These are phyloP conservation scores for Carex scoparia DNA, from an alignment of 176 grass and related monocot genomes.

Conservation along the genomic window DNA sequence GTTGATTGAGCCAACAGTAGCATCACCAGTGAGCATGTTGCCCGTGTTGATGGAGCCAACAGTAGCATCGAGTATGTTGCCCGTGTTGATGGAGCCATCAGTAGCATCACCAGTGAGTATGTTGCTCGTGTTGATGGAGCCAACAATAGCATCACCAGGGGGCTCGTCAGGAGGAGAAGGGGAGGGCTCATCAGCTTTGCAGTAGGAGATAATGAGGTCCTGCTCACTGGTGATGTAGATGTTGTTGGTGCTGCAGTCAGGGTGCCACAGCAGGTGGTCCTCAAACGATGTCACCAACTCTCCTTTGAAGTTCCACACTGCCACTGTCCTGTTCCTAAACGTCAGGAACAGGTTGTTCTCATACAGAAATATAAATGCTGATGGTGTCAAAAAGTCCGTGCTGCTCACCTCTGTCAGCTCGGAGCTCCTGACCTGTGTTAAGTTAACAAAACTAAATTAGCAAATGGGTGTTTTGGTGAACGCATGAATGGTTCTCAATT, in stretches of 20 bases:
- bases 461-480: neutral
- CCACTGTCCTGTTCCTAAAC: conserved; percentile 86
- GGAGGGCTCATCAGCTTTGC: conserved; percentile 58
- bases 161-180: neutral
- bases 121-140: conserved; percentile 97
- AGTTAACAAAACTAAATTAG: neutral
- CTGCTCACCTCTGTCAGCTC: conserved; percentile 79
- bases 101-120: conserved; percentile 54
- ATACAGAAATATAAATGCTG: conserved; percentile 96
- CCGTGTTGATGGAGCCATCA: conserved; percentile 92
- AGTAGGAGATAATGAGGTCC: conserved; percentile 98
- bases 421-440: conserved; percentile 71
- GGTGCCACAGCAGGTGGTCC: conserved; percentile 95
- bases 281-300: conserved; percentile 97
- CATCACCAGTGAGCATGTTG: conserved; percentile 54
- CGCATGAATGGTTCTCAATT: neutral
- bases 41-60: conserved; percentile 95
- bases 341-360: conserved; percentile 99
- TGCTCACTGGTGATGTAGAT: conserved; percentile 92
- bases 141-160: conserved; percentile 32
- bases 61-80: conserved; percentile 49
- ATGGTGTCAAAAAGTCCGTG: conserved; percentile 83
- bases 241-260: conserved; percentile 68
- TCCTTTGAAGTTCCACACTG: conserved; percentile 96
- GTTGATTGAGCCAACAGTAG: conserved; percentile 80